Evolutionary conservation across 352 stramenopile genomes (phyloP), one percentile per base, ranked within the genome.

Genomic region (Globisporangium nagaii): DNA sequence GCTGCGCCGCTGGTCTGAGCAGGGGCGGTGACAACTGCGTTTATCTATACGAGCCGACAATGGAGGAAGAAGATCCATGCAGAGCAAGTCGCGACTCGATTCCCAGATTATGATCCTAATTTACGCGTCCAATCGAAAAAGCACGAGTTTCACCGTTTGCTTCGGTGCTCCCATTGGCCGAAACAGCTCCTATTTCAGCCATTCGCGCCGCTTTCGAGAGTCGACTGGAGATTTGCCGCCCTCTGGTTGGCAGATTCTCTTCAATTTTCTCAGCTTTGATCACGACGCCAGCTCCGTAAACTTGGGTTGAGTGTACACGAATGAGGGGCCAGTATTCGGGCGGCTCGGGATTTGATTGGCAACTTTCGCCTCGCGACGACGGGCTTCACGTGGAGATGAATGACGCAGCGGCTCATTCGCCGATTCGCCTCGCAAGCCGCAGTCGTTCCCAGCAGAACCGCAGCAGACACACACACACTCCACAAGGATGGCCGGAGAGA

Each of bases 1-100:
- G 69, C 71, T 6, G 72, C 83, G 2, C 83, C 83, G 7, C 57
- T 88, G 13, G 57, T 9, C 15, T 79, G 40, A 62, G 6, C 10
- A 25, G 2, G 17, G 13, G 8, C 20, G 15, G n/a, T 15, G 3
- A 41, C 20, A 13, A 19, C 20, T 47, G 20, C 9, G 7, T 25
- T 37, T 37, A 37, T 37, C 15, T 13, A 6, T 32, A 53, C 42
- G 31, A 28, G 30, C 27, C 19, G 27, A 27, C 24, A 47, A n/a
- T n/a, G n/a, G n/a, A n/a, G n/a, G n/a, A n/a, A n/a, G n/a, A n/a
- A n/a, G n/a, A n/a, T n/a, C n/a, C n/a, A n/a, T n/a, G n/a, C n/a
- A n/a, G n/a, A n/a, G n/a, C n/a, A n/a, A n/a, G n/a, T n/a, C n/a
- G n/a, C n/a, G n/a, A n/a, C n/a, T n/a, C n/a, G n/a, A n/a, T n/a